Evolutionary conservation across 768 basidiomycete species (phyloP).

Genomic region (Kwoniella dejecticola): DNA sequence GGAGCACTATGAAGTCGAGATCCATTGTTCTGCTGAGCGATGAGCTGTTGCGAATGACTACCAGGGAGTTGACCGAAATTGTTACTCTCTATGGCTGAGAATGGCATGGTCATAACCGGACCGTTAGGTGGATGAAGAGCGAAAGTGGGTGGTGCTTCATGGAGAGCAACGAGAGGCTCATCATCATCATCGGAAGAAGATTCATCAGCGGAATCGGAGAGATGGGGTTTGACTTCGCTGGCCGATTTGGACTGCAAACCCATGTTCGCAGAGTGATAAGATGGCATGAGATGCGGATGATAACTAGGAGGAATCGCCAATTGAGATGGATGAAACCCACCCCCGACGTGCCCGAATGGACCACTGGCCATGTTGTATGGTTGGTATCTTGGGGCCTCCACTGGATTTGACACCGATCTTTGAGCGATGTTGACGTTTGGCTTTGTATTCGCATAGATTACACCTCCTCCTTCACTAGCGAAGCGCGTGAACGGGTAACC

Average conservation of each 20-base stretch:
- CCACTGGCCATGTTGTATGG: constrained; percentile 11
- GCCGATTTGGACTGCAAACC: neutral
- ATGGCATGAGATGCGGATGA: constrained; percentile 26
- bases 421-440: neutral
- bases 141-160: constrained; percentile 29
- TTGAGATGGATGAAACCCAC: constrained; percentile 40
- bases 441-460: constrained; percentile 17
- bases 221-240: neutral
- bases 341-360: constrained; percentile 31
- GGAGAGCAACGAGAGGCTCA: constrained; percentile 32
- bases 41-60: constrained; percentile 17
- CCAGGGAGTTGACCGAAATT: constrained; percentile 23
- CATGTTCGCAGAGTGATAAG: constrained; percentile 17
- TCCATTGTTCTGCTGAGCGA: constrained; percentile 2
- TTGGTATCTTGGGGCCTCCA: constrained; percentile 13
- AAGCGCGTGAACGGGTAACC: constrained; percentile 32
- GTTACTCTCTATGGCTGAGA: constrained; percentile 21
- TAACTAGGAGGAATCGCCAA: constrained; percentile 33
- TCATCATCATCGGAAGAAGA: neutral
- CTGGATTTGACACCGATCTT: constrained; percentile 27
- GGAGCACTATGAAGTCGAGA: constrained; percentile 42
- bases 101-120: constrained; percentile 18
- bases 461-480: constrained; percentile 26
- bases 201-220: neutral
- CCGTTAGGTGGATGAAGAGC: constrained; percentile 30